Percentiles rank a stretch among this genome's conserved stretches.
These are phyloP conservation scores for Blastomyces emzantsi DNA, from an alignment of 2,329 filamentous ascomycete genomes.

Conservation along the genomic window DNA sequence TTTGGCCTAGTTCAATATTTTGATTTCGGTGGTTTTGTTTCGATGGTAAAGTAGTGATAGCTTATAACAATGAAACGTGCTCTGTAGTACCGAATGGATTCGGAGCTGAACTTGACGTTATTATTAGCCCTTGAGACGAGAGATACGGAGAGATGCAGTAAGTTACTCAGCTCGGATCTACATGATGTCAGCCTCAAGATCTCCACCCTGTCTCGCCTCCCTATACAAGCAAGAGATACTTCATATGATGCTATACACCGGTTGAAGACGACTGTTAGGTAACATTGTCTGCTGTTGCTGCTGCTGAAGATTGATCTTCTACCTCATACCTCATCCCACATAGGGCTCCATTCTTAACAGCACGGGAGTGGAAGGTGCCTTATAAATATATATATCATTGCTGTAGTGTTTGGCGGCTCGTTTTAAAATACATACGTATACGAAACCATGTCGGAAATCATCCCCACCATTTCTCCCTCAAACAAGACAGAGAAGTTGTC, in stretches of 20 bases:
- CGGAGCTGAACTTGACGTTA: not conserved
- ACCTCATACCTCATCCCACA: too few relatives aligned
- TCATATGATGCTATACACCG: not conserved
- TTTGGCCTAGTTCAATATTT: not conserved
- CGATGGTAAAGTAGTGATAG: not conserved
- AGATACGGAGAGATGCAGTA: not conserved
- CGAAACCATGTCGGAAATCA: not conserved
- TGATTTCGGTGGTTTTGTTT: not conserved
- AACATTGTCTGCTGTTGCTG: too few relatives aligned
- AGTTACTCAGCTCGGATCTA: not conserved
- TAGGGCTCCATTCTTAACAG: too few relatives aligned
- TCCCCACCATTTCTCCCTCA: slow-evolving; percentile 1
- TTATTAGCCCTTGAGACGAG: not conserved
- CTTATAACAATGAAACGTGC: not conserved
- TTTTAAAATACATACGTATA: not conserved
- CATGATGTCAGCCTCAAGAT: not conserved
- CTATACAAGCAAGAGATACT: too few relatives aligned
- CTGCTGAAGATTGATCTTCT: too few relatives aligned
- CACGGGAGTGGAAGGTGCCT: too few relatives aligned
- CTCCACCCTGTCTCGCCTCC: too few relatives aligned
- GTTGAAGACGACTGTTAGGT: not conserved
- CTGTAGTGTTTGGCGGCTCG: too few relatives aligned
- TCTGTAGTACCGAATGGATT: not conserved
- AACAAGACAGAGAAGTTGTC: not conserved
- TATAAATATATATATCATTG: too few relatives aligned